Conservation (phyloP, 2,329 filamentous ascomycete genomes). For the Ophiostoma perfectum region DNA sequence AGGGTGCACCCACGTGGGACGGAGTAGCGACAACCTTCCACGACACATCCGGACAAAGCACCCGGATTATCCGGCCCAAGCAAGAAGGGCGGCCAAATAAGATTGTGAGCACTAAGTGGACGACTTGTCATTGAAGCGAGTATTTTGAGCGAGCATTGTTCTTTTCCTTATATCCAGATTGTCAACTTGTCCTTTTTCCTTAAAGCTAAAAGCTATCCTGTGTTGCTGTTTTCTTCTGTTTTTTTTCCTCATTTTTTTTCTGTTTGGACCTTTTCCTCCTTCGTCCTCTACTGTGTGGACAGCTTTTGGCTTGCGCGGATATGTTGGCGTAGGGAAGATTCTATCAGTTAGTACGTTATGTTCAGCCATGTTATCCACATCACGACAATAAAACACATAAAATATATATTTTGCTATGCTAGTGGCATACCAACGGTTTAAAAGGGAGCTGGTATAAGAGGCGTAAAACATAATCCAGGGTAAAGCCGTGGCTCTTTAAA, state of each 20-base stretch:
- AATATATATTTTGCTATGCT: not conserved
- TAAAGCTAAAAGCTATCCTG: too few species aligned
- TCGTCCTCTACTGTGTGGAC: not conserved
- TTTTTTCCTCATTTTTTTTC: not conserved
- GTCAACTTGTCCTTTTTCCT: not conserved
- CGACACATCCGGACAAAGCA: not conserved
- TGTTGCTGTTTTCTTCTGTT: not conserved
- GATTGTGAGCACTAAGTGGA: too few species aligned
- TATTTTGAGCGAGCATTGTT: too few species aligned
- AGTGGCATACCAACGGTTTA: too few species aligned
- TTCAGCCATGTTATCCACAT: not conserved
- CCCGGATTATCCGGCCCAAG: not conserved
- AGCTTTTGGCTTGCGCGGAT: too few species aligned
- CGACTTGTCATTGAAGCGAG: too few species aligned
- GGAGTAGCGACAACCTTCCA: not conserved
- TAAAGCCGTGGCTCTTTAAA: too few species aligned
- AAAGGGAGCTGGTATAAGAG: too few species aligned
- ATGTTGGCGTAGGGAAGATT: too few species aligned
- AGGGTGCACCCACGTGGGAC: not conserved
- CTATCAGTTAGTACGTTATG: not conserved
- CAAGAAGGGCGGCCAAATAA: not conserved
- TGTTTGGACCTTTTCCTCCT: not conserved
- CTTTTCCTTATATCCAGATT: not conserved
- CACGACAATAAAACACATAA: not conserved
- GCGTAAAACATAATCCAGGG: too few species aligned